A percentile compares a stretch with the other conserved stretches of the same genome.
These are phyloP conservation scores for Ustilago vetiveriae DNA, from an alignment of 1,284 basidiomycete genomes.

Conservation along the genomic window DNA sequence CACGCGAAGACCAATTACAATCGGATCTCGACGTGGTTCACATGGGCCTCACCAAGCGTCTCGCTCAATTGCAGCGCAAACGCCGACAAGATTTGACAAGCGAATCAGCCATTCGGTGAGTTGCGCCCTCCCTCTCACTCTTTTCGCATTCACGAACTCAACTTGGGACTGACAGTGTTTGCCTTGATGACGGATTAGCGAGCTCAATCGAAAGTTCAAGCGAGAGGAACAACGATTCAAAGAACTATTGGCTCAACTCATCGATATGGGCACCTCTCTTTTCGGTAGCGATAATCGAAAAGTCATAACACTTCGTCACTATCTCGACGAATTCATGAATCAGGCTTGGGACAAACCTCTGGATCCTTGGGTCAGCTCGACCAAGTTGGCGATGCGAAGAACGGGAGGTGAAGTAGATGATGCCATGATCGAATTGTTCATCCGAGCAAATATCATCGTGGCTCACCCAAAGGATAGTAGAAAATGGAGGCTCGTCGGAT, in stretches of 20 bases:
- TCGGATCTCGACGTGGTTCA: conserved; percentile 24
- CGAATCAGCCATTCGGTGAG: conserved; percentile 27
- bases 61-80: conserved; percentile 23
- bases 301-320: conserved; percentile 27
- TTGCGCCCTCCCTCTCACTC: neutral
- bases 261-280: conserved; percentile 29
- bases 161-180: conserved; percentile 1
- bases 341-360: conserved; percentile 41
- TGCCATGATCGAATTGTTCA: conserved; percentile 47
- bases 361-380: conserved; percentile 42
- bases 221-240: conserved; percentile 21
- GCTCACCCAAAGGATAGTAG: conserved; percentile 39
- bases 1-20: conserved; percentile 26
- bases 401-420: conserved; percentile 37
- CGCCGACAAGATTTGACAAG: conserved; percentile 17
- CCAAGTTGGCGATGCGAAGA: conserved; percentile 14
- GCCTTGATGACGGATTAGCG: conserved; percentile 2
- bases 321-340: conserved; percentile 45
- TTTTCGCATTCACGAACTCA: no score
- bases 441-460: conserved; percentile 35
- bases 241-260: conserved; percentile 24
- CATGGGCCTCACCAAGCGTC: conserved; percentile 16
- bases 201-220: conserved; percentile 24
- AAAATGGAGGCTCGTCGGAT: conserved; percentile 31
- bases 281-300: conserved; percentile 24